Conservation (phyloP, 768 basidiomycete species). For the Omphalotus guepiniiformis region DNA sequence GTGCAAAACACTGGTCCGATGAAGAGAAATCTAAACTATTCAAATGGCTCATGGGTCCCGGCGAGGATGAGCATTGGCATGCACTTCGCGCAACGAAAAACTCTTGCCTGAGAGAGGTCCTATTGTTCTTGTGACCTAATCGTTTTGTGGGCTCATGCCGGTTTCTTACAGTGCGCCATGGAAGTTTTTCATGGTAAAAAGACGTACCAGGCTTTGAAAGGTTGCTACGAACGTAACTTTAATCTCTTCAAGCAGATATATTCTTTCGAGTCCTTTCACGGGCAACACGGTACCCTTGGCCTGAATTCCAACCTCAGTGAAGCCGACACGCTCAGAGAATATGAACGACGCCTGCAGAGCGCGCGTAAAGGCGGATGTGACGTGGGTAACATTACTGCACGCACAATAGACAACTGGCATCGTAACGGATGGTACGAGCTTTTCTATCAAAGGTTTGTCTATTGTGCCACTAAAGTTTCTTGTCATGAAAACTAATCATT, state of each 20-base stretch:
- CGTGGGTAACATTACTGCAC: slow-evolving; percentile 68
- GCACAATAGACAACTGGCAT: slow-evolving; percentile 79
- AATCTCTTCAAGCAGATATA: slow-evolving; percentile 83
- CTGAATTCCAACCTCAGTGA: slow-evolving; percentile 42
- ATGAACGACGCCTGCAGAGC: slow-evolving; percentile 64
- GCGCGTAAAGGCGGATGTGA: slow-evolving; percentile 65
- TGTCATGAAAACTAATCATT: slow-evolving; percentile 1
- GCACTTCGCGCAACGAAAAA: slow-evolving; percentile 76
- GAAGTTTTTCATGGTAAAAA: slow-evolving; percentile 75
- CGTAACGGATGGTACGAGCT: slow-evolving; percentile 71
- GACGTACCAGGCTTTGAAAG: slow-evolving; percentile 80
- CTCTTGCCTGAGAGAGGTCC: slow-evolving; percentile 75
- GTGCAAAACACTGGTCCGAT: slow-evolving; percentile 83
- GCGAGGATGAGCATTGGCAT: slow-evolving; percentile 76
- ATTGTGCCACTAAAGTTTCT: slow-evolving; percentile 1
- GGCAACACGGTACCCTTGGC: slow-evolving; percentile 30
- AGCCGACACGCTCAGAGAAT: slow-evolving; percentile 63
- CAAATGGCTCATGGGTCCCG: slow-evolving; percentile 69
- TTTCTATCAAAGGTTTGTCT: slow-evolving; percentile 59
- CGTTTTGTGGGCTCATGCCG: background rate
- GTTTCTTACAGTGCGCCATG: slow-evolving; percentile 51
- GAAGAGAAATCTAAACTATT: slow-evolving; percentile 78
- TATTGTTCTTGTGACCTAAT: background rate
- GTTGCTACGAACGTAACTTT: slow-evolving; percentile 82
- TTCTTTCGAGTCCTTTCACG: slow-evolving; percentile 56